phyloP scores from a whole-genome alignment of 352 stramenopile species.

The Phytophthora lateralis region DNA sequence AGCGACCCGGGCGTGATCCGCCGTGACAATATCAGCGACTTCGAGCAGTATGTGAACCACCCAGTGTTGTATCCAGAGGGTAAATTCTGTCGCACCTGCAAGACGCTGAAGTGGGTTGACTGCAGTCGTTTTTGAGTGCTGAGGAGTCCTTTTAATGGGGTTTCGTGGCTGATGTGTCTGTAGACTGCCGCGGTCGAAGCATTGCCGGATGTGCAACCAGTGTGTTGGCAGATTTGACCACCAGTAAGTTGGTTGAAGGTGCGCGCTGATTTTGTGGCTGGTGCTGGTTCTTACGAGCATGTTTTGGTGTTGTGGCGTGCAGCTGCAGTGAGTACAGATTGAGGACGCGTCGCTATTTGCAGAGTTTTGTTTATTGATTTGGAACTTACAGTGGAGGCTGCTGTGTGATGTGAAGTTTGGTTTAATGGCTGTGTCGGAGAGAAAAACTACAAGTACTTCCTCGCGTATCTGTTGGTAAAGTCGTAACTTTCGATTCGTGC shows the following conservation, averaged over 20 bases:
- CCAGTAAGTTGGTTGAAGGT: slow-evolving; percentile 62
- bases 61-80: slow-evolving; percentile 77
- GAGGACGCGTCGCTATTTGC: not conserved
- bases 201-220: slow-evolving; percentile 89
- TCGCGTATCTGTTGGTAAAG: slow-evolving; percentile 58
- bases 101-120: slow-evolving; percentile 76
- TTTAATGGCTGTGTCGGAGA: slow-evolving; percentile 86
- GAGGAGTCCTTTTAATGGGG: not conserved
- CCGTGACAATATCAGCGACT: slow-evolving; percentile 47
- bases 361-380: not conserved
- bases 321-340: slow-evolving; percentile 38
- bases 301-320: slow-evolving; percentile 11
- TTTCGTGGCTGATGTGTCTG: not conserved
- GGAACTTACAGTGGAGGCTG: slow-evolving; percentile 3
- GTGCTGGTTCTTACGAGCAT: slow-evolving; percentile 1
- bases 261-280: not conserved
- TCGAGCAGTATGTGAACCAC: slow-evolving; percentile 76
- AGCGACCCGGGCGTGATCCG: slow-evolving; percentile 81
- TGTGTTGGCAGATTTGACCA: slow-evolving; percentile 91
- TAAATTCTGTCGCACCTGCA: slow-evolving; percentile 89
- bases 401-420: slow-evolving; percentile 55
- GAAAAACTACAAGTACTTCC: slow-evolving; percentile 83
- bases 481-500: not conserved
- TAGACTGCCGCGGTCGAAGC: slow-evolving; percentile 87
- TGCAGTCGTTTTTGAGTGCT: not conserved